phyloP scores from a whole-genome alignment of 2,329 filamentous ascomycete species.

The Xylariaceae sp. region DNA sequence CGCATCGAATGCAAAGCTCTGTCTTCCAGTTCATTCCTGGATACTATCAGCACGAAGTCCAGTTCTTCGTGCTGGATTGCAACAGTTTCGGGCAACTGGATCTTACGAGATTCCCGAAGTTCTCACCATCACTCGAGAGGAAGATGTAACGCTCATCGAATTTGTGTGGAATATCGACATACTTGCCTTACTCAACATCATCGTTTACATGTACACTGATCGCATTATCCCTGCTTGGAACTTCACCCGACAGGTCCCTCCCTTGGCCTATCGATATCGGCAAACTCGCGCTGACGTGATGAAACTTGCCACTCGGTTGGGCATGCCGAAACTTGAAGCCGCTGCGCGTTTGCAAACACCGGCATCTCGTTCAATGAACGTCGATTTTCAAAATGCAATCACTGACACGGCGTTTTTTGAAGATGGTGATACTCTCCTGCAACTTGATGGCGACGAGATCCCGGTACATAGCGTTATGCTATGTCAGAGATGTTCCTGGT shows the following conservation, averaged over 20 bases:
- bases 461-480: slow-evolving; percentile 72
- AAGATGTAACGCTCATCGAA: slow-evolving; percentile 52
- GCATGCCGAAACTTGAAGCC: slow-evolving; percentile 66
- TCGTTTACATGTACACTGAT: slow-evolving; percentile 78
- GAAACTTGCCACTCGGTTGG: slow-evolving; percentile 68
- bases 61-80: slow-evolving; percentile 58
- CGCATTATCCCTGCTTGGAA: slow-evolving; percentile 81
- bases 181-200: slow-evolving; percentile 71
- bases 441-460: slow-evolving; percentile 69
- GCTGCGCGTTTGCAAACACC: slow-evolving; percentile 70
- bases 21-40: slow-evolving; percentile 78
- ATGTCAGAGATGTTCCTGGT: slow-evolving; percentile 85
- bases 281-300: slow-evolving; percentile 82
- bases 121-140: slow-evolving; percentile 49
- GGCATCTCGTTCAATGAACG: slow-evolving; percentile 57
- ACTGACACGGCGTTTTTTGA: slow-evolving; percentile 66
- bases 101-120: slow-evolving; percentile 55
- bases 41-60: slow-evolving; percentile 70
- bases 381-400: slow-evolving; percentile 67
- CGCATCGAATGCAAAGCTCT: slow-evolving; percentile 60
- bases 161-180: slow-evolving; percentile 67
- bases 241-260: slow-evolving; percentile 60
- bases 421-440: slow-evolving; percentile 72
- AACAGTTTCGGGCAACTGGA: slow-evolving; percentile 50
- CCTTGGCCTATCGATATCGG: slow-evolving; percentile 67